Evolutionary conservation across 2,329 filamentous ascomycete species (phyloP), one percentile per base, ranked within the genome.

Genomic region (Hypoxylon sp.): DNA sequence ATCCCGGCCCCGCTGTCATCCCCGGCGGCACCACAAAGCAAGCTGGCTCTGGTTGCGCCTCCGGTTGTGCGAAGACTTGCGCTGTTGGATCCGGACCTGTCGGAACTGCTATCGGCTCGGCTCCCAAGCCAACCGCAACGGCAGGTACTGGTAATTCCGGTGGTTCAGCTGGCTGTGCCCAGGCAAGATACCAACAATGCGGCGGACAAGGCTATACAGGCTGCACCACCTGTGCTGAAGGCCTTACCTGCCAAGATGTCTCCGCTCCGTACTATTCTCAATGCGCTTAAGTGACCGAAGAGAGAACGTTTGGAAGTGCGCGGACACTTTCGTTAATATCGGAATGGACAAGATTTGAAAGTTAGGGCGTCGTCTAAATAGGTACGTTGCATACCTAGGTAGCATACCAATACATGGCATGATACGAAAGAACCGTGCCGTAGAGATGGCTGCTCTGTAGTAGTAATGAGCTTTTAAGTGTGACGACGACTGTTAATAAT

Each of bases 1-100:
- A 81, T 3, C 83, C 84, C 0, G 83, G 84, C 2, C 83, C 83
- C 2, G 72, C 77, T 1, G 83, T 85, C 26, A 77, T 81, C 57
- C 67, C 80, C 0, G 77, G 78, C n/a, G 83, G 83, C 0, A 77
- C 78, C 2, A 81, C 79, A 4, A 81, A 81, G 75, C 69, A 65
- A 3, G 80, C 83, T 11, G 83, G 83, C 14, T 79, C 78, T 2
- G 75, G 64, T 1, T 85, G 83, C 72, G 64, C 73, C 29, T 68
- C 65, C 6, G 81, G 79, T 3, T 84, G 82, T 59, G 81, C 81
- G 56, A 75, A 77, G 31, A 83, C 78, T 31, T 82, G 79, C 66
- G 77, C 73, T 37, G 78, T 74, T 5, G 80, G 81, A 10, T 72
- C 68, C 11, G 75, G 78, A 5, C 74, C 78, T 0, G 67, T 73